Base-by-base conservation (phyloP, 1,284 basidiomycete species). In the Bjerkandera adusta region DNA sequence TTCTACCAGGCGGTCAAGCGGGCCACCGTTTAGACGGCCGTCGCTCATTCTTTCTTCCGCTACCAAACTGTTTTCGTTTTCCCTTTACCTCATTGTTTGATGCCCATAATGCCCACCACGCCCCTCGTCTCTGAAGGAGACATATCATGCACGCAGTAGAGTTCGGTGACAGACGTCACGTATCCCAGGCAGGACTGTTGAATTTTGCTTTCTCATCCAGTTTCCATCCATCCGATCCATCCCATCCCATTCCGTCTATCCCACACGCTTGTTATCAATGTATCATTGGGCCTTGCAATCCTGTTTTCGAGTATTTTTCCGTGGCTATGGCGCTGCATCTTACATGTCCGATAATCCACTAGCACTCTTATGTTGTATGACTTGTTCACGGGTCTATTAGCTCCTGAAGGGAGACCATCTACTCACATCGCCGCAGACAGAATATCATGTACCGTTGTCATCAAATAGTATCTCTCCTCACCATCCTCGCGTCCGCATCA, bases 1-100 rank as follows among this genome's bases (percentile, higher is more conserved):
- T 32, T 25, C 18, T 33, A 18, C n/a, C 45, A 62, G 58, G 56
- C 53, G 38, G 58, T 60, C 45, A 62, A 60, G 56, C 60, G 57
- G 36, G 60, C 60, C n/a, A 62, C 60, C 12, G 56, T 55, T 43
- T 62, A 57, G 49, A 55, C 18, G 33, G 16, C 35, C 11, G 32
- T 46, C 20, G 32, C 42, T 34, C 21, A 18, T 38, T 46, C 44
- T 32, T 16, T 47, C 29, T 42, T 42, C 18, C 36, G 38, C 36
- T 24, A 29, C 12, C 33, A n/a, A 36, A 32, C 16, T 34, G 43
- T 51, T 33, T 37, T 45, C 36, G 21, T 49, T 48, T 25, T 24
- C 26, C 36, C 25, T n/a, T 43, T 37, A 35, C 26, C 15, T 51
- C 25, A 20, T 37, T 41, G 34, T 24, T 25, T 48, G 34, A 36